A percentile compares a stretch with the other conserved stretches of the same genome.
Evolutionary conservation across 2,329 filamentous ascomycete species (phyloP).

Genomic region (Metarhizium anisopliae): DNA sequence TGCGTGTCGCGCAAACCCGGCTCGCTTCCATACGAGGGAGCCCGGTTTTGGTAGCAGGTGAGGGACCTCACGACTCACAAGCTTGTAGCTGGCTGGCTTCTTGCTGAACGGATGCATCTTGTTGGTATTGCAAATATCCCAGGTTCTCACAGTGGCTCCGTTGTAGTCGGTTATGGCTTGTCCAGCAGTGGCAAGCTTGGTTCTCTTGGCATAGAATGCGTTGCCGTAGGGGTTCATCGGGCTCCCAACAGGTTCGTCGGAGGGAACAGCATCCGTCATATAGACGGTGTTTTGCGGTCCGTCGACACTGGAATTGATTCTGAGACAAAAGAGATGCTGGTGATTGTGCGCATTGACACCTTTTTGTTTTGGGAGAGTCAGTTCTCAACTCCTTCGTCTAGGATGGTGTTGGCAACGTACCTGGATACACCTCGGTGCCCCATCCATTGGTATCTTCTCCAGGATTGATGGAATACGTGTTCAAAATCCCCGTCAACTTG

Average conservation of each 20-base stretch:
- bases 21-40: conserved; percentile 79
- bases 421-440: conserved; percentile 83
- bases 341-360: conserved; percentile 92
- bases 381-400: background rate
- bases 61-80: conserved; percentile 79
- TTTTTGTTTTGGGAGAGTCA: background rate
- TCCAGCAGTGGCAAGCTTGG: conserved; percentile 62
- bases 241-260: conserved; percentile 67
- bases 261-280: conserved; percentile 66
- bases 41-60: conserved; percentile 70
- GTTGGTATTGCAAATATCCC: conserved; percentile 83
- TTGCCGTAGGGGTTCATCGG: conserved; percentile 83
- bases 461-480: conserved; percentile 76
- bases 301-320: conserved; percentile 80
- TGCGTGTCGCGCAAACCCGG: conserved; percentile 78
- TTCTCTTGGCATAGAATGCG: conserved; percentile 79
- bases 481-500: conserved; percentile 84
- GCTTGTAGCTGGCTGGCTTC: conserved; percentile 80
- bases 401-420: background rate
- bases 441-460: conserved; percentile 77
- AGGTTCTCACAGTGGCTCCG: conserved; percentile 68
- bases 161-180: conserved; percentile 73
- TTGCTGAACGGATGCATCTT: conserved; percentile 79
- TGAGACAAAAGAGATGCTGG: conserved; percentile 88
- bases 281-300: conserved; percentile 79